Evolutionary conservation across 75 land plant species (phyloP).

Genomic region (Selaginella moellendorffii): DNA sequence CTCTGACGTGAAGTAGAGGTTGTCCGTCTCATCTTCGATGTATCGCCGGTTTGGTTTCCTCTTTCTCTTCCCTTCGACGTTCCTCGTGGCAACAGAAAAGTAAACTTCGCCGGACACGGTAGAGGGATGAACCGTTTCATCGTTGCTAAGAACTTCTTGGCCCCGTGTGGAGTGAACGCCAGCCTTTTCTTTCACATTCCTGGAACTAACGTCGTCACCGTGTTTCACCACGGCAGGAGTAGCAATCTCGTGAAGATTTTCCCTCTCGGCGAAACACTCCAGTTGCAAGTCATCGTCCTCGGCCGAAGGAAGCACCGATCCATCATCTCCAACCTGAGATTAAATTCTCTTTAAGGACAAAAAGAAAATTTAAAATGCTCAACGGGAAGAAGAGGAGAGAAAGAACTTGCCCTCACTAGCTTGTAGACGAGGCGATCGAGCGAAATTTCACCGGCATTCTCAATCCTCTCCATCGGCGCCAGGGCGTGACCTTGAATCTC

Average conservation of each 20-base stretch:
- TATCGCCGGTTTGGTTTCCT: slow-evolving; percentile 86
- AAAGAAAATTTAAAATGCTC: not conserved
- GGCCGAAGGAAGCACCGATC: slow-evolving; percentile 25
- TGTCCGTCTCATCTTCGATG: slow-evolving; percentile 55
- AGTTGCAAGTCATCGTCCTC: slow-evolving; percentile 26
- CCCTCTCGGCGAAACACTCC: slow-evolving; percentile 1
- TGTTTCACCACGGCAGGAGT: not conserved
- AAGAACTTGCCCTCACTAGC: slow-evolving; percentile 17
- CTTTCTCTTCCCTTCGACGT: slow-evolving; percentile 43
- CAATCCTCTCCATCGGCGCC: no score
- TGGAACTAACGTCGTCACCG: not conserved
- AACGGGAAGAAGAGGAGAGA: not conserved
- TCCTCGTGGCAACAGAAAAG: not conserved
- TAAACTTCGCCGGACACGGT: not conserved
- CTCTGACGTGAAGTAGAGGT: not conserved
- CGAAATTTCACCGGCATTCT: no score
- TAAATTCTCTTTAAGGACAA: not conserved
- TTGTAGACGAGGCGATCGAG: slow-evolving; percentile 22
- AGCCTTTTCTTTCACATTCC: not conserved
- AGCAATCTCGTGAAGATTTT: not conserved
- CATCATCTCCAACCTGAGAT: slow-evolving; percentile 35
- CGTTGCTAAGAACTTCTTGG: not conserved
- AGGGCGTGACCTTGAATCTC: no score
- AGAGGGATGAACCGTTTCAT: no score
- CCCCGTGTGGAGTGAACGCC: not conserved